These are phyloP conservation scores for Podosphaera aphanis DNA, from an alignment of 2,329 filamentous ascomycete species.

Conservation along the genomic window DNA sequence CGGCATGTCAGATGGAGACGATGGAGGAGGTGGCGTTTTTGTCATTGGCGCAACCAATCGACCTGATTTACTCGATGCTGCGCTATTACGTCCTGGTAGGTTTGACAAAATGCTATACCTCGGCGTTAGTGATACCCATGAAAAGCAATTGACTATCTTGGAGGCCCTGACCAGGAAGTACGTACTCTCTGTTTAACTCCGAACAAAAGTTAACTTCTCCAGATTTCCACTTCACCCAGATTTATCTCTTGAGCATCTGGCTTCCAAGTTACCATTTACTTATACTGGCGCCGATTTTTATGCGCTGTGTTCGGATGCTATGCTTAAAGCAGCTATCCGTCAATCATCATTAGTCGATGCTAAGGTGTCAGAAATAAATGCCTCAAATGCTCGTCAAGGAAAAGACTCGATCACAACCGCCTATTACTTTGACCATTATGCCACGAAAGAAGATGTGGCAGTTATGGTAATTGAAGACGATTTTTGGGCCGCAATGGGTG, in stretches of 20 bases:
- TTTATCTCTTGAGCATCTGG: conserved; percentile 52
- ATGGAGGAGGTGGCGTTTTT: conserved; percentile 64
- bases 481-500: conserved; percentile 57
- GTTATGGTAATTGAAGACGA: conserved; percentile 80
- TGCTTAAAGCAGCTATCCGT: conserved; percentile 94
- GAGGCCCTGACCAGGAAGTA: conserved; percentile 88
- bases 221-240: conserved; percentile 69
- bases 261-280: conserved; percentile 65
- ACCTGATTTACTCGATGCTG: conserved; percentile 78
- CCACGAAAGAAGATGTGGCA: conserved; percentile 56
- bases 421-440: conserved; percentile 87
- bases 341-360: conserved; percentile 65
- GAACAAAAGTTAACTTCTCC: conserved; percentile 5
- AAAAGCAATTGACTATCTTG: conserved; percentile 84
- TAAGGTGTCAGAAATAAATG: conserved; percentile 52
- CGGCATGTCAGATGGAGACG: conserved; percentile 86
- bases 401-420: conserved; percentile 43
- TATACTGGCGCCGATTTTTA: conserved; percentile 97
- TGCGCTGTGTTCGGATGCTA: conserved; percentile 87
- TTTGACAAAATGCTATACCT: conserved; percentile 99
- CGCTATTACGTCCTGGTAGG: conserved; percentile 64
- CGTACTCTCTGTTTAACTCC: conserved; percentile 13
- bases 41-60: conserved; percentile 93
- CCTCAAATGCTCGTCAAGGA: conserved; percentile 14
- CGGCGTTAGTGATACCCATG: conserved; percentile 85